A percentile compares a stretch with the other conserved stretches of the same genome.
Evolutionary conservation across 2,329 filamentous ascomycete genomes (phyloP).

Genomic region (Colletotrichum euphorbiae): DNA sequence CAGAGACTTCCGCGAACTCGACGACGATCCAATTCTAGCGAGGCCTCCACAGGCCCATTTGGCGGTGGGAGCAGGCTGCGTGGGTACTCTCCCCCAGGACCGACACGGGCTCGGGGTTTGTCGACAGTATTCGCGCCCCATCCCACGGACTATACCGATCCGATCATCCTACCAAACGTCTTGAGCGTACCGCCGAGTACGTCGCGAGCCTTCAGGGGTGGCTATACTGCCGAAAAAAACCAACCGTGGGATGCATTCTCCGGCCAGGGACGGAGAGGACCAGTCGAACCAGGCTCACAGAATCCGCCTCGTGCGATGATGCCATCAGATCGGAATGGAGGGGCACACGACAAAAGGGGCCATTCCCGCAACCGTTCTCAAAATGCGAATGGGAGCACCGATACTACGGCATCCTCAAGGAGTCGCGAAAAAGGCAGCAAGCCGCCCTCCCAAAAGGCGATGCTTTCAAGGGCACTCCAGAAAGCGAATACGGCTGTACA

Average conservation of each 20-base stretch:
- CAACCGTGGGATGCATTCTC: constrained; percentile 35
- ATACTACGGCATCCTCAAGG: constrained; percentile 53
- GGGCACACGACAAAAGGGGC: constrained; percentile 45
- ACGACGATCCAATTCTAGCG: constrained; percentile 26
- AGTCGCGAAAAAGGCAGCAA: constrained; percentile 52
- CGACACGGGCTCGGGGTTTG: background rate
- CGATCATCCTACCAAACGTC: background rate
- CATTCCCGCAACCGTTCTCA: constrained; percentile 62
- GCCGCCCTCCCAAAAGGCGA: constrained; percentile 86
- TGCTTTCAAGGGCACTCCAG: constrained; percentile 94
- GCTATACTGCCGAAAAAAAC: background rate
- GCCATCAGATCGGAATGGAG: constrained; percentile 50
- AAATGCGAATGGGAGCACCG: constrained; percentile 57
- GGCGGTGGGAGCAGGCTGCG: background rate
- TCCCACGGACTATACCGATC: background rate
- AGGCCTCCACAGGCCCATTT: background rate
- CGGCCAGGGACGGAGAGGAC: constrained; percentile 25
- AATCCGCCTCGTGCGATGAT: constrained; percentile 18
- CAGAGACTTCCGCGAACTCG: constrained; percentile 1
- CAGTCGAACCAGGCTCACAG: constrained; percentile 24
- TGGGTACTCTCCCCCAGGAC: constrained; percentile 8
- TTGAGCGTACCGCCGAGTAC: background rate
- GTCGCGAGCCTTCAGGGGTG: background rate
- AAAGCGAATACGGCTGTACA: constrained; percentile 97
- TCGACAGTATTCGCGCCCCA: background rate